A percentile compares a stretch with the other conserved stretches of the same genome.
phyloP scores from a whole-genome alignment of 768 basidiomycete genomes.

The Astraeus odoratus region DNA sequence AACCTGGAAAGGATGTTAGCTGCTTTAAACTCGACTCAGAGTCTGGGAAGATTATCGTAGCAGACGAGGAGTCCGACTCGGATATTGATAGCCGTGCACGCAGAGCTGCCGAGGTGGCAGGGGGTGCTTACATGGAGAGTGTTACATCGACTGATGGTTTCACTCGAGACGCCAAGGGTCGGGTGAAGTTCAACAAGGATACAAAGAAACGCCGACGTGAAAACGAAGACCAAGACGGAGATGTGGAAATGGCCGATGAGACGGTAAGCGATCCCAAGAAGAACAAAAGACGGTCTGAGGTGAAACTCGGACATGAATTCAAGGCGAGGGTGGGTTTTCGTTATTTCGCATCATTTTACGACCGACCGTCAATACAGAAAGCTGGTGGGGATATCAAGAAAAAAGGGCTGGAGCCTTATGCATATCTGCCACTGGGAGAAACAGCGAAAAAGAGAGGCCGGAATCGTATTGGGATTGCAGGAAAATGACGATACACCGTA shows the following conservation, averaged over 20 bases:
- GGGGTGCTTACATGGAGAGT: conserved; percentile 78
- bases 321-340: conserved; percentile 76
- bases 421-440: conserved; percentile 80
- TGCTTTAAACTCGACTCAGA: conserved; percentile 83
- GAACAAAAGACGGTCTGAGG: conserved; percentile 49
- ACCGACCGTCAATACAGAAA: conserved; percentile 46
- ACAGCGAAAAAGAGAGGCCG: conserved; percentile 61
- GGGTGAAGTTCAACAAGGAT: conserved; percentile 93
- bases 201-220: conserved; percentile 87
- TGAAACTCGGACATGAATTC: conserved; percentile 78
- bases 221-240: conserved; percentile 50
- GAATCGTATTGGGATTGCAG: conserved; percentile 49
- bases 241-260: conserved; percentile 77
- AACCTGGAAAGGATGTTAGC: conserved; percentile 81
- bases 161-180: conserved; percentile 75
- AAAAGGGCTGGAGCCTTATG: conserved; percentile 84
- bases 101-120: conserved; percentile 45
- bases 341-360: neutral
- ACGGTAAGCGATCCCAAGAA: conserved; percentile 34
- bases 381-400: conserved; percentile 93
- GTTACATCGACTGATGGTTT: conserved; percentile 87
- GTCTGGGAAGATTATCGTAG: conserved; percentile 75
- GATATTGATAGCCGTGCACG: conserved; percentile 35
- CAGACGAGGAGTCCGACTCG: conserved; percentile 46
- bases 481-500: conserved; percentile 51